Base-by-base conservation (phyloP, 108 stramenopile genomes). In the Nitzschia sp. region DNA sequence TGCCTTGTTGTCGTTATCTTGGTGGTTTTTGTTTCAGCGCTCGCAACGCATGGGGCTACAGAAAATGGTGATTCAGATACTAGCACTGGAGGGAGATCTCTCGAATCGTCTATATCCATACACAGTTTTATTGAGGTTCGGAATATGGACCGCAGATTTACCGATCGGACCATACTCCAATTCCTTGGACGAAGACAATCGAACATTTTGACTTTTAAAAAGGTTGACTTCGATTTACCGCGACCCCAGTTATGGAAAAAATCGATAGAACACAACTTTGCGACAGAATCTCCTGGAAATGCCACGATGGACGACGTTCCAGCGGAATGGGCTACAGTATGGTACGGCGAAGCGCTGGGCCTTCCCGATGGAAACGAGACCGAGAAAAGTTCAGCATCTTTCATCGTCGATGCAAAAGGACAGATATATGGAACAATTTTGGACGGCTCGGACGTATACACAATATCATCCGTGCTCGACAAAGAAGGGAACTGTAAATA, bases 191-290 rank as follows among this genome's bases (percentile, higher is more conserved):
- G 15, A 1, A 13, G 53, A 19, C 15, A 15, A 25, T 25, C 53
- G 25, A 15, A 22, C 15, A 13, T 16, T 5, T 11, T 54, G 0
- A 53, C 25, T 1, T 58, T 58, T 32, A 28, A 32, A 11, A 25
- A 31, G 13, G 32, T 30, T 0, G 17, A 30, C n/a, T 1, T 32
- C 2, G 57, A 58, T 34, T 28, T 58, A 33, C 57, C 57, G 3
- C 30, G 57, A 3, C 57, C 57, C n/a, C 27, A 32, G 33, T n/a
- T 58, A 1, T 58, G 57, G 57, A 58, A 58, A 58, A 13, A 29
- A 34, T n/a, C 57, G 15, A 8, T 15, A 1, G 15, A 6, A 32
- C n/a, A 1, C 11, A 19, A 25, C 1, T 2, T n/a, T 3, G 16
- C 13, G 13, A 34, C 29, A 31, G 29, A n/a, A 21, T 15, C 9